Percentiles rank a stretch among this genome's conserved stretches.
Conservation (phyloP, 768 basidiomycete species). For the Rhodosporidiobolus odoratus region DNA sequence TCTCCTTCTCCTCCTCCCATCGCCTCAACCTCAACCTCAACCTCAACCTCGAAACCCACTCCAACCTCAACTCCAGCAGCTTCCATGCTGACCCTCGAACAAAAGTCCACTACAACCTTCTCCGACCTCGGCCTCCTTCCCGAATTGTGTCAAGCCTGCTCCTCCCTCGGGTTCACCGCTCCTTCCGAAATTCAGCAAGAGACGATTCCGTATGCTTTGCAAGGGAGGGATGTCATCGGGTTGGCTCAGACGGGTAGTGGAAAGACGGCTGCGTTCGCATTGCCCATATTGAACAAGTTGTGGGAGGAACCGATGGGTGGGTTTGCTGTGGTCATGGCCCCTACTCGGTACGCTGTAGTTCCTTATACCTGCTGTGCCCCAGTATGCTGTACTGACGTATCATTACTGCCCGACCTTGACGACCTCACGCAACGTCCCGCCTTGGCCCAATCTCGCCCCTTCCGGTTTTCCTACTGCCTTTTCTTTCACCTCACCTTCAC, state of each 20-base stretch:
- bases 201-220: conserved; percentile 75
- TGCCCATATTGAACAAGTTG: conserved; percentile 90
- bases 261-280: conserved; percentile 93
- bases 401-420: too few species aligned
- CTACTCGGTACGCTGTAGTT: conserved; percentile 73
- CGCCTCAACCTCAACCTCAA: conserved; percentile 14
- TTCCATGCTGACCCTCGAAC: conserved; percentile 19
- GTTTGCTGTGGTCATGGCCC: conserved; percentile 88
- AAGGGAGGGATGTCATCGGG: conserved; percentile 93
- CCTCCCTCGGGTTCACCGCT: conserved; percentile 69
- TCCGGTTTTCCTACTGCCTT: too few species aligned
- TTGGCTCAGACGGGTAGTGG: conserved; percentile 97
- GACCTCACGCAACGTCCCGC: too few species aligned
- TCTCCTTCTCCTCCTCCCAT: conserved; percentile 4
- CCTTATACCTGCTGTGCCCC: too few species aligned
- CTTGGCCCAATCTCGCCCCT: too few species aligned
- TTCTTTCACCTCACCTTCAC: background rate
- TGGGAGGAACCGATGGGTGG: conserved; percentile 93
- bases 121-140: conserved; percentile 79
- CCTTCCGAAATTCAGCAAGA: conserved; percentile 89
- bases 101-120: conserved; percentile 54
- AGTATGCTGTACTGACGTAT: too few species aligned
- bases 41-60: conserved; percentile 5
- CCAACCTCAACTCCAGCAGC: background rate
- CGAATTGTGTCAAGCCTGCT: conserved; percentile 78